A percentile compares a stretch with the other conserved stretches of the same genome.
These are phyloP conservation scores for Eutrema yunnanense DNA, from an alignment of 345 rosid species.

Conservation along the genomic window DNA sequence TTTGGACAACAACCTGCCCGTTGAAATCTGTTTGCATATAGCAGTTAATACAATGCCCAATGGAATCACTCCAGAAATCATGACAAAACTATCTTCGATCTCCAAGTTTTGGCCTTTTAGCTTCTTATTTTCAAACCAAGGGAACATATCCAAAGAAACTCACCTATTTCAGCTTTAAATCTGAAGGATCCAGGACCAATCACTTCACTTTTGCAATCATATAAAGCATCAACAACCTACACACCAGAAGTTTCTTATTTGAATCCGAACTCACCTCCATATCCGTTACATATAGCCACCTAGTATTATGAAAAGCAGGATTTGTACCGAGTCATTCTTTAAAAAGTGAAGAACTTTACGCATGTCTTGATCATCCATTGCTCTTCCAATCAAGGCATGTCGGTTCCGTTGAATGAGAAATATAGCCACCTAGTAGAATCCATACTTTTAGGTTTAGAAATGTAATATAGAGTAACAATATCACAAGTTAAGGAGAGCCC, in stretches of 20 bases:
- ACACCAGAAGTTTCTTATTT: conserved; percentile 3
- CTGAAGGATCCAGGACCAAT: conserved; percentile 98
- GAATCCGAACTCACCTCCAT: not conserved
- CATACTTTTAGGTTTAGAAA: conserved; percentile 3
- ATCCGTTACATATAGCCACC: not conserved
- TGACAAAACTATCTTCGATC: not conserved
- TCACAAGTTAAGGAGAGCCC: not conserved
- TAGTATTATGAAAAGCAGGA: not conserved
- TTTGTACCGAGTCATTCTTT: conserved; percentile 77
- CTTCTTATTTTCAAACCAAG: not conserved
- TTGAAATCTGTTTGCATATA: conserved; percentile 75
- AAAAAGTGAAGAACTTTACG: conserved; percentile 77
- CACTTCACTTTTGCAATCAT: conserved; percentile 99
- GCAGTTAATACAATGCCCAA: not conserved
- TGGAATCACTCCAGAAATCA: not conserved
- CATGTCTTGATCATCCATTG: conserved; percentile 96
- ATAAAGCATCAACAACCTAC: conserved; percentile 89
- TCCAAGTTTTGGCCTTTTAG: not conserved
- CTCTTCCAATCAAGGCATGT: conserved; percentile 96
- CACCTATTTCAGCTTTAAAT: conserved; percentile 98
- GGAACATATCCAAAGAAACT: conserved; percentile 14
- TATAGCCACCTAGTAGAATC: conserved; percentile 67
- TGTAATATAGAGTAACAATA: not conserved
- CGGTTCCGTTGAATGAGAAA: conserved; percentile 98
- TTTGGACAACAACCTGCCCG: conserved; percentile 78